Evolutionary conservation across 139 green algal species (phyloP).

Genomic region (Coccomyxa sp.): DNA sequence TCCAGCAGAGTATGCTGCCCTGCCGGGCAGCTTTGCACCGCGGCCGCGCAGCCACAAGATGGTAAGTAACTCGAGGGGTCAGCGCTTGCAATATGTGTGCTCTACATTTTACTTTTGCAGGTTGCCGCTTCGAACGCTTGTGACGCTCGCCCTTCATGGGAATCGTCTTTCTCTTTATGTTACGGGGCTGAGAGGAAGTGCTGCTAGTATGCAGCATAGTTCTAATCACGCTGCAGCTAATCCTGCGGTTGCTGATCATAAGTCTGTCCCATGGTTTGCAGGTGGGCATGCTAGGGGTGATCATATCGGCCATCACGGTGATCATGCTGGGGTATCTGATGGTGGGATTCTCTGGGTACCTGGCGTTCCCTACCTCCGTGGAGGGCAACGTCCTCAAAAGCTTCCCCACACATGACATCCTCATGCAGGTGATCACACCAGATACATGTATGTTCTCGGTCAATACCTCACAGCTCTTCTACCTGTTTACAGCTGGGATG

Average conservation of each 20-base stretch:
- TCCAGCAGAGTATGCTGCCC: background rate
- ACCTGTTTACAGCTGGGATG: no score
- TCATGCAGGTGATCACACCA: slow-evolving; percentile 24
- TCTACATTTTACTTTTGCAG: no score
- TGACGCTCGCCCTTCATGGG: no score
- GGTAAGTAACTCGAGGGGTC: background rate
- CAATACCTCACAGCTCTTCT: no score
- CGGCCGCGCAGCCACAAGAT: slow-evolving; percentile 12
- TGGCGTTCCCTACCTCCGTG: slow-evolving; percentile 52
- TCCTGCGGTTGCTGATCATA: no score
- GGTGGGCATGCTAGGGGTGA: slow-evolving; percentile 13
- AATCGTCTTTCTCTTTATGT: no score
- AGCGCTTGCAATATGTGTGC: no score
- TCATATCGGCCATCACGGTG: slow-evolving; percentile 18
- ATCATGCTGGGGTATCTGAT: slow-evolving; percentile 50
- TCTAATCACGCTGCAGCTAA: no score
- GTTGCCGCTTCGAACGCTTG: no score
- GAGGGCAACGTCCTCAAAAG: slow-evolving; percentile 63
- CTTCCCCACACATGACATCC: slow-evolving; percentile 34
- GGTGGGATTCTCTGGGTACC: slow-evolving; percentile 49
- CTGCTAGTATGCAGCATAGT: no score
- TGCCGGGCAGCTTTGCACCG: background rate
- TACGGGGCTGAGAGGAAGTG: no score
- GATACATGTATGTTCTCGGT: background rate
- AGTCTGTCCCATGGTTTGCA: background rate